Conservation (phyloP, 2,329 filamentous ascomycete genomes). For the Reticulascus tulasneorum region DNA sequence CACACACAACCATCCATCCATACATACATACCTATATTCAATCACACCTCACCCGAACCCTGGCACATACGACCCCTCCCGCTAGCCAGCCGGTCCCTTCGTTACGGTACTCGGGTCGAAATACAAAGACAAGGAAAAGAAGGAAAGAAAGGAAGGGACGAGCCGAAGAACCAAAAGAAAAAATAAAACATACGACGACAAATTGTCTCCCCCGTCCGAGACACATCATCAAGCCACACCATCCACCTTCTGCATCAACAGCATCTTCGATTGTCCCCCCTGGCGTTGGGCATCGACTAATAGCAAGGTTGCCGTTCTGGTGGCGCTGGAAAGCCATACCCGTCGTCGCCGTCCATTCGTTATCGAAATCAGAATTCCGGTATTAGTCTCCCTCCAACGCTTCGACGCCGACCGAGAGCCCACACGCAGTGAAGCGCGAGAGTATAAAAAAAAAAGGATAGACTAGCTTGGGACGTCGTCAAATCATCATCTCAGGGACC, state of each 20-base stretch:
- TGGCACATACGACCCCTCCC: too few relatives aligned
- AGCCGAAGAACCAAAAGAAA: slow-evolving; percentile 7
- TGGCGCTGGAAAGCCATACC: slow-evolving; percentile 12
- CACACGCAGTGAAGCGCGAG: too few relatives aligned
- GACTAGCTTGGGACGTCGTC: too few relatives aligned
- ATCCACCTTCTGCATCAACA: too few relatives aligned
- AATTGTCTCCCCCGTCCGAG: slow-evolving; percentile 9
- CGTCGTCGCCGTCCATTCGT: slow-evolving; percentile 12
- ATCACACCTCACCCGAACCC: too few relatives aligned
- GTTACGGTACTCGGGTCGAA: too few relatives aligned
- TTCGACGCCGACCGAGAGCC: slow-evolving; percentile 2
- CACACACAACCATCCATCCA: too few relatives aligned
- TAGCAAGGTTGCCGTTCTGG: slow-evolving; percentile 5
- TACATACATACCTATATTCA: too few relatives aligned
- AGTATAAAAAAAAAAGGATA: too few relatives aligned
- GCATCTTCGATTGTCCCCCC: too few relatives aligned
- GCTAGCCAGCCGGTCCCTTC: too few relatives aligned
- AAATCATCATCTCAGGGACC: background rate
- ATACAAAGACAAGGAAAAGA: background rate
- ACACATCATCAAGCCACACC: slow-evolving; percentile 10
- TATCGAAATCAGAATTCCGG: slow-evolving; percentile 7
- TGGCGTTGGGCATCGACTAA: slow-evolving; percentile 3
- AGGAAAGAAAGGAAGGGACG: slow-evolving; percentile 1
- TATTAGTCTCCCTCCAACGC: slow-evolving; percentile 5
- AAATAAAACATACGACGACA: slow-evolving; percentile 1